Percentiles rank a stretch among this genome's conserved stretches.
Evolutionary conservation across 2,329 filamentous ascomycete species (phyloP).

Genomic region (Sclerotinia minor): DNA sequence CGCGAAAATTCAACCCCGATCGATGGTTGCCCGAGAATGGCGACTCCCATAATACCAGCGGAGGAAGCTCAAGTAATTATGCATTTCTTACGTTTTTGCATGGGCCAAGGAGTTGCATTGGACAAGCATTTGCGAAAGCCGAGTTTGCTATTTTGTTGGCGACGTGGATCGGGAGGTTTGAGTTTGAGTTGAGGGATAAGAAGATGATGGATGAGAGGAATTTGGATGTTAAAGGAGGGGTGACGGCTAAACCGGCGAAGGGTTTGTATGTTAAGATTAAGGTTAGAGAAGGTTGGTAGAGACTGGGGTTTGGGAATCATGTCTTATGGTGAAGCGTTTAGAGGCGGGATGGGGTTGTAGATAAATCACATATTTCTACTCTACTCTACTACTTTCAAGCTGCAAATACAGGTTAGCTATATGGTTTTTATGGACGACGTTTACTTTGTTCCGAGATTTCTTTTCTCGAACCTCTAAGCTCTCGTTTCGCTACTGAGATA

Average conservation of each 20-base stretch:
- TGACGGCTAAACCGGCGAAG: constrained; percentile 71
- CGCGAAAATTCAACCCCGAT: constrained; percentile 74
- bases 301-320: not conserved
- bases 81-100: constrained; percentile 81
- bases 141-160: constrained; percentile 86
- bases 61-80: constrained; percentile 75
- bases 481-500: too few species aligned
- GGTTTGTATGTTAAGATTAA: constrained; percentile 70
- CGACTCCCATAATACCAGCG: constrained; percentile 52
- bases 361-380: too few species aligned
- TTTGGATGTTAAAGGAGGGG: constrained; percentile 64
- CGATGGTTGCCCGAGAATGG: constrained; percentile 61
- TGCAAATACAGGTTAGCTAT: too few species aligned
- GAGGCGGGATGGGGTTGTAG: too few species aligned
- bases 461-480: too few species aligned
- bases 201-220: constrained; percentile 66
- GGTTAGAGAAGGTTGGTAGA: constrained; percentile 65
- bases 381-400: too few species aligned
- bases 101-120: constrained; percentile 84
- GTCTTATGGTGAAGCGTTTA: too few species aligned
- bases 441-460: too few species aligned
- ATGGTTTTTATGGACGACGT: too few species aligned
- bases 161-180: constrained; percentile 72
- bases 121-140: constrained; percentile 73
- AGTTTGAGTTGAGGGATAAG: constrained; percentile 57